A percentile compares a stretch with the other conserved stretches of the same genome.
These are phyloP conservation scores for Vitis cinerea DNA, from an alignment of 164 flowering plant species.

Conservation along the genomic window DNA sequence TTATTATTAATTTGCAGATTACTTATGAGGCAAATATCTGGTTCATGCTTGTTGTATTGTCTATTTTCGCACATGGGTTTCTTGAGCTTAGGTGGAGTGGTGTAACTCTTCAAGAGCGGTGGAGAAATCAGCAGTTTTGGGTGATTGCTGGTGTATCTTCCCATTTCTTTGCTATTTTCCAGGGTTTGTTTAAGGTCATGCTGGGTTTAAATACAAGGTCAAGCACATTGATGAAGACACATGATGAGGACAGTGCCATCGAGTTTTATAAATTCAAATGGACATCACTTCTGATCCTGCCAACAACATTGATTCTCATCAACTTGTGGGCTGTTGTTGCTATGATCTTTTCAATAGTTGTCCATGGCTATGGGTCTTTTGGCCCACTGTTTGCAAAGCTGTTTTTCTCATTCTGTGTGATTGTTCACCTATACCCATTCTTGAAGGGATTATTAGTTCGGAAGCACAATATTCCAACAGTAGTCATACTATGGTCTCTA, in stretches of 20 bases:
- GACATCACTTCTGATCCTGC: constrained; percentile 76
- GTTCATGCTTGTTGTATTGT: constrained; percentile 70
- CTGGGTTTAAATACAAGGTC: constrained; percentile 68
- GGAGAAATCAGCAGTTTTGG: constrained; percentile 84
- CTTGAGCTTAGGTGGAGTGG: constrained; percentile 77
- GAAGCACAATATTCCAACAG: constrained; percentile 71
- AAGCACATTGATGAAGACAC: constrained; percentile 62
- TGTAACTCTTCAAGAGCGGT: constrained; percentile 74
- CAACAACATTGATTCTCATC: constrained; percentile 59
- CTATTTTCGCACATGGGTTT: constrained; percentile 60
- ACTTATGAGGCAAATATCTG: constrained; percentile 65
- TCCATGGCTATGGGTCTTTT: constrained; percentile 73
- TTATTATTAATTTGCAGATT: constrained; percentile 31
- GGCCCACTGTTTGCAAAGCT: constrained; percentile 73
- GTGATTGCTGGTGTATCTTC: constrained; percentile 77
- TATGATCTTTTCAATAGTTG: constrained; percentile 66
- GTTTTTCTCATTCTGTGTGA: constrained; percentile 71
- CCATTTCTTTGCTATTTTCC: constrained; percentile 74
- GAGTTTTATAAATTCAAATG: constrained; percentile 80
- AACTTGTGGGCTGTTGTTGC: constrained; percentile 76
- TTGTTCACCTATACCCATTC: constrained; percentile 71
- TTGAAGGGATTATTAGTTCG: constrained; percentile 73
- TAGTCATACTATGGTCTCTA: constrained; percentile 71
- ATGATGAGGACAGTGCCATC: constrained; percentile 50
- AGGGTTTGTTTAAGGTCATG: constrained; percentile 78